Evolutionary conservation across 495 filamentous ascomycete genomes (phyloP).

Genomic region (Cercophora newfieldiana): DNA sequence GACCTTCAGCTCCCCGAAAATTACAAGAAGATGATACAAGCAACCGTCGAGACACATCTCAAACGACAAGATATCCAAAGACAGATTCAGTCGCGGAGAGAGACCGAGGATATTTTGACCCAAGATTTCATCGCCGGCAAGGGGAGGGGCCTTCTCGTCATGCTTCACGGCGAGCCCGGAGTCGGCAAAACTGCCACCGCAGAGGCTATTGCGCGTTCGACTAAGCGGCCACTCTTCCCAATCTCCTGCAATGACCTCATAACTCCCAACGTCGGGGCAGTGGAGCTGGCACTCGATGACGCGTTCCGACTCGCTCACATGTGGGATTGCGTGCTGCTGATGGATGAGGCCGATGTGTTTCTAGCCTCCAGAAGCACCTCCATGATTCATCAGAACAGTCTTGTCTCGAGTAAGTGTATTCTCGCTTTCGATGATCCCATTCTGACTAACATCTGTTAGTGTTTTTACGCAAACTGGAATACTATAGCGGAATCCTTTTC

Average conservation of each 20-base stretch:
- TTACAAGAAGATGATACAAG: not conserved
- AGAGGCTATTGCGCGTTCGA: not conserved
- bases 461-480: not conserved
- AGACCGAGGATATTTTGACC: not conserved
- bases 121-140: not conserved
- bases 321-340: slow-evolving; percentile 4
- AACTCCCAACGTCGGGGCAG: not conserved
- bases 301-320: not conserved
- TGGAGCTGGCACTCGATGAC: not conserved
- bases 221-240: not conserved
- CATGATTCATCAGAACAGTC: not conserved
- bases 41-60: not conserved
- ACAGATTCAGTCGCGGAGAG: not conserved
- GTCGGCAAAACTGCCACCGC: not conserved
- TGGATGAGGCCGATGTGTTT: slow-evolving; percentile 2
- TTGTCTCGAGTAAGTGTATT: not conserved
- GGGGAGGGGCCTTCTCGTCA: not conserved
- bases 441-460: not conserved
- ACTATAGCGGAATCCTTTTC: not conserved
- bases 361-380: not conserved
- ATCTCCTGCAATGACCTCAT: not conserved
- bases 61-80: not conserved
- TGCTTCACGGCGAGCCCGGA: not conserved
- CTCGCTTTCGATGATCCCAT: not conserved
- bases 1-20: not conserved